phyloP scores from a whole-genome alignment of 2,329 filamentous ascomycete species.

The Neofusicoccum parvum region DNA sequence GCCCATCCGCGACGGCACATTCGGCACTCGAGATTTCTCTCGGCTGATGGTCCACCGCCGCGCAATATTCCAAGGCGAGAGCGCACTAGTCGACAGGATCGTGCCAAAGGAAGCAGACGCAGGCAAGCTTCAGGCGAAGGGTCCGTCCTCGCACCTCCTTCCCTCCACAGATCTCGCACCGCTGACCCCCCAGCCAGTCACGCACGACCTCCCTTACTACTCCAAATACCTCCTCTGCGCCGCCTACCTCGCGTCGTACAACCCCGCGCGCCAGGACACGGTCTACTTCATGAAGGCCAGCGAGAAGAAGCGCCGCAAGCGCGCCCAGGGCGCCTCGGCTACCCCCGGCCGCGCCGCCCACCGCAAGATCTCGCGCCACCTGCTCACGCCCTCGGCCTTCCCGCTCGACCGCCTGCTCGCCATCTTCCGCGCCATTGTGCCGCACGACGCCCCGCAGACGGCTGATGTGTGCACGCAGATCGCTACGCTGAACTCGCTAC shows the following conservation, averaged over 20 bases:
- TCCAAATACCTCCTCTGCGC: slow-evolving; percentile 74
- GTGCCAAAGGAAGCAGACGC: slow-evolving; percentile 16
- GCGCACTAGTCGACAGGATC: slow-evolving; percentile 68
- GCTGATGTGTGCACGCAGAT: slow-evolving; percentile 58
- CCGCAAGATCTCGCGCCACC: slow-evolving; percentile 73
- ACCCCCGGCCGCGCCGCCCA: slow-evolving; percentile 37
- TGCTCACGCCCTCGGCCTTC: slow-evolving; percentile 77
- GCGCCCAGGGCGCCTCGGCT: slow-evolving; percentile 24
- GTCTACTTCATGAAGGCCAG: slow-evolving; percentile 75
- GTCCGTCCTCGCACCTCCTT: background rate
- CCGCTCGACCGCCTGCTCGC: slow-evolving; percentile 77
- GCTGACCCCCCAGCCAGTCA: slow-evolving; percentile 26
- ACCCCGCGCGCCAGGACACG: slow-evolving; percentile 71
- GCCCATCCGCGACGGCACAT: slow-evolving; percentile 74
- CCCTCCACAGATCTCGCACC: background rate
- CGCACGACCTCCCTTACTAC: slow-evolving; percentile 65
- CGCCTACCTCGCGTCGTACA: slow-evolving; percentile 81
- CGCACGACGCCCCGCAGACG: slow-evolving; percentile 37
- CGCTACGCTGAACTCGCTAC: slow-evolving; percentile 71
- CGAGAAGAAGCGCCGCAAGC: slow-evolving; percentile 43
- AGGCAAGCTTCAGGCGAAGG: background rate
- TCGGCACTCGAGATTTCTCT: slow-evolving; percentile 78
- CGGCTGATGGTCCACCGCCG: slow-evolving; percentile 74
- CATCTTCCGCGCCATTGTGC: slow-evolving; percentile 69
- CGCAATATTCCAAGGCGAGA: slow-evolving; percentile 71